phyloP scores from a whole-genome alignment of 1,139 yeast species.

The Geotrichum candidum region DNA sequence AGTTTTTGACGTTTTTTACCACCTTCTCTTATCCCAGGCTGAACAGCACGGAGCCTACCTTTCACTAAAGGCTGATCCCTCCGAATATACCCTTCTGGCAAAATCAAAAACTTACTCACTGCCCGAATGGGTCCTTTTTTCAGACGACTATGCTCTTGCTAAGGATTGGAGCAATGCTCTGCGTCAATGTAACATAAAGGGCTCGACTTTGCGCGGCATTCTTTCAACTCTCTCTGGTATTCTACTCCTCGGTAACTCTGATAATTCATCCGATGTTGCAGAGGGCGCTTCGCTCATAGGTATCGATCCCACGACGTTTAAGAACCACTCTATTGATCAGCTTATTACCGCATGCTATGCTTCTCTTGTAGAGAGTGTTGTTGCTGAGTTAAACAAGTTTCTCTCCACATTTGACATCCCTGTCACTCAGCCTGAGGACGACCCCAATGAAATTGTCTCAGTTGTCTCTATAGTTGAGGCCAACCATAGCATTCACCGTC shows the following conservation, averaged over 20 bases:
- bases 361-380: constrained; percentile 32
- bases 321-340: constrained; percentile 29
- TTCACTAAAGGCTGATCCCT: constrained; percentile 31
- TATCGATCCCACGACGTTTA: constrained; percentile 31
- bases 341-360: constrained; percentile 34
- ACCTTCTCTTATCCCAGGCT: constrained; percentile 34
- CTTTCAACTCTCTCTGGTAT: constrained; percentile 38
- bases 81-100: constrained; percentile 32
- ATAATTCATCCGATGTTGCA: constrained; percentile 31
- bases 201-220: constrained; percentile 33
- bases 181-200: constrained; percentile 34
- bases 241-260: constrained; percentile 33
- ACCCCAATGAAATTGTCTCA: constrained; percentile 32
- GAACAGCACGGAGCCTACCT: constrained; percentile 31
- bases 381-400: constrained; percentile 33
- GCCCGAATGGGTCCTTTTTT: constrained; percentile 35
- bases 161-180: constrained; percentile 40
- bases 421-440: constrained; percentile 24
- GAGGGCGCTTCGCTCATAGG: constrained; percentile 40
- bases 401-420: constrained; percentile 29
- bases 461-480: constrained; percentile 37
- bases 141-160: constrained; percentile 37
- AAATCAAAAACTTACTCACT: constrained; percentile 30
- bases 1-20: constrained; percentile 38
- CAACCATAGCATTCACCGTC: constrained; percentile 24